Evolutionary conservation across 495 filamentous ascomycete species (phyloP), one percentile per base, ranked within the genome.

Genomic region (Endocarpon pusillum): DNA sequence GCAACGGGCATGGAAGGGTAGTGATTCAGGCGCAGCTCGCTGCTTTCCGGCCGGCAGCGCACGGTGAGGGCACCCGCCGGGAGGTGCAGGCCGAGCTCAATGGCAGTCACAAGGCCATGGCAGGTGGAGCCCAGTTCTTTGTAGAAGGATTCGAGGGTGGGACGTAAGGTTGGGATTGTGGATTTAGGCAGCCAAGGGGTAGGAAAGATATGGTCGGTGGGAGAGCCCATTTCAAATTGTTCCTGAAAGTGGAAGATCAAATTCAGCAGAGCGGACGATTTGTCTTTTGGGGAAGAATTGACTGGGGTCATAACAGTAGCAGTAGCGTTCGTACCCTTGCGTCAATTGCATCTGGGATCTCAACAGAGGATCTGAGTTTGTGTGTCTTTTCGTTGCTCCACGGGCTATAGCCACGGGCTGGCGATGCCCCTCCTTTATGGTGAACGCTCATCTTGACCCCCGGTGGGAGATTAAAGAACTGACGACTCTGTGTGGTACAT

Each of bases 21-120:
- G 17, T 38, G 35, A 18, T 31, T 28, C 4, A 38, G 11, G 7
- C 39, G 39, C 11, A 38, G 24, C 14, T 42, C 39, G 28, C 35
- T 38, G n/a, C n/a, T 21, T 3, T 14, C 35, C 8, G 34, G 35
- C 3, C 16, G 29, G 33, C 19, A 37, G 11, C 35, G 26, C 12
- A 16, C 12, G 23, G 36, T 27, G 8, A 42, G 23, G 3, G 12
- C 12, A 11, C 33, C 23, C 19, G 19, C 14, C 3, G 21, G 9
- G 2, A 42, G 21, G 8, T 33, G n/a, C 3, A 29, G 22, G 15
- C 39, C 39, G 15, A 38, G 16, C 14, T 31, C 39, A 2, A 19
- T 15, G 8, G 19, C 22, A 11, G 14, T 14, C 23, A 42, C 26
- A 6, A 42, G 21, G 24, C 17, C 11, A 23, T 27, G 26, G 14